A percentile compares a stretch with the other conserved stretches of the same genome.
phyloP scores from a whole-genome alignment of 768 basidiomycete species.

The Boletus vinaceobasis region DNA sequence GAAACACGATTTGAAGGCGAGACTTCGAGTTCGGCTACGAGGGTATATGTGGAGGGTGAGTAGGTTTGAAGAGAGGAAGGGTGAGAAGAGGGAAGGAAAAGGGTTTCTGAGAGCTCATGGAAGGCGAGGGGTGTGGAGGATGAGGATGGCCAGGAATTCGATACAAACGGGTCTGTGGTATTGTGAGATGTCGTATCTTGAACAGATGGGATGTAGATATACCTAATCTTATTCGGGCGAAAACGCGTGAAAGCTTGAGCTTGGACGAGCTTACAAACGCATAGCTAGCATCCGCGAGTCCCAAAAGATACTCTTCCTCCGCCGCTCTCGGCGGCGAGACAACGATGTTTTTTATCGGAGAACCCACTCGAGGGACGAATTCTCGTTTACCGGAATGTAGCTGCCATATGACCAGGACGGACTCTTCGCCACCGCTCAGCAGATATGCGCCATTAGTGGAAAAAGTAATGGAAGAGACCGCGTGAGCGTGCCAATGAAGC shows the following conservation, averaged over 20 bases:
- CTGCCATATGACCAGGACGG: conserved; percentile 97
- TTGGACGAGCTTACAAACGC: conserved; percentile 69
- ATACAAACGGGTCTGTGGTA: conserved; percentile 34
- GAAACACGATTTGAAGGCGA: conserved; percentile 91
- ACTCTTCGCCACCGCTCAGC: conserved; percentile 91
- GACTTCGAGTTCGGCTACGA: conserved; percentile 86
- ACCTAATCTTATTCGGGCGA: conserved; percentile 79
- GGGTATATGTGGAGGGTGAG: conserved; percentile 64
- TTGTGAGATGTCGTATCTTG: not conserved
- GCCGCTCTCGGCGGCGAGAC: conserved; percentile 45
- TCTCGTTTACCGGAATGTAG: conserved; percentile 84
- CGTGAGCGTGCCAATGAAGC: conserved; percentile 96
- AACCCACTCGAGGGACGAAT: conserved; percentile 89
- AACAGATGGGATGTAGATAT: conserved; percentile 20
- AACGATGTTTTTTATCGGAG: conserved; percentile 72
- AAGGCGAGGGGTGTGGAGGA: conserved; percentile 63
- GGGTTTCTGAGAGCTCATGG: conserved; percentile 67
- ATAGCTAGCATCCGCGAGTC: conserved; percentile 78
- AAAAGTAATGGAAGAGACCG: conserved; percentile 83
- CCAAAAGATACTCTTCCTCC: conserved; percentile 86
- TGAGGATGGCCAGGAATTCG: conserved; percentile 36
- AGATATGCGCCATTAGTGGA: conserved; percentile 90
- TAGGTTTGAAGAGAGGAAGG: conserved; percentile 93
- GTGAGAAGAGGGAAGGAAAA: conserved; percentile 91
- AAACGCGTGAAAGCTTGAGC: conserved; percentile 68